phyloP scores from a whole-genome alignment of 768 basidiomycete species.

The Leucosporidium creatinivorum region DNA sequence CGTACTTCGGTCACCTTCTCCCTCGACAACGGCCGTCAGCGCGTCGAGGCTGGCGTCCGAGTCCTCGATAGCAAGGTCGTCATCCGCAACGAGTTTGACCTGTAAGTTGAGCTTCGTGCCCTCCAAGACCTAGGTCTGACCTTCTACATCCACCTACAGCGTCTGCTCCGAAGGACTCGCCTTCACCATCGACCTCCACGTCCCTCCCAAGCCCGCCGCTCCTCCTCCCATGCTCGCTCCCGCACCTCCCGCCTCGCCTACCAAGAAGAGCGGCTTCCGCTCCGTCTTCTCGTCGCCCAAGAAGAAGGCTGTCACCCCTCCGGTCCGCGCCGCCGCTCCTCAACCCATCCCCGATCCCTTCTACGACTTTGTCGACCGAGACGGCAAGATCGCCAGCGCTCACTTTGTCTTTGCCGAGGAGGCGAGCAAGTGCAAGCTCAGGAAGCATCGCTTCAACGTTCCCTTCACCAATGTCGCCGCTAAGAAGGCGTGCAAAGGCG shows the following conservation, averaged over 20 bases:
- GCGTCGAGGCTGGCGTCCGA: constrained; percentile 64
- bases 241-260: constrained; percentile 62
- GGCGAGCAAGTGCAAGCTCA: constrained; percentile 70
- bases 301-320: constrained; percentile 39
- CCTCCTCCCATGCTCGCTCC: constrained; percentile 40
- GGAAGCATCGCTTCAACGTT: constrained; percentile 71
- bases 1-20: constrained; percentile 72
- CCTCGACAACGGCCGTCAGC: constrained; percentile 93
- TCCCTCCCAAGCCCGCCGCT: constrained; percentile 51
- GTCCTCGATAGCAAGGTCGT: constrained; percentile 51
- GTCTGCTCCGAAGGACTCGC: constrained; percentile 92
- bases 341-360: constrained; percentile 59
- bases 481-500: constrained; percentile 49
- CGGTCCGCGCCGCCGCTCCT: constrained; percentile 36
- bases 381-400: constrained; percentile 79
- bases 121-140: background rate
- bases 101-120: constrained; percentile 51
- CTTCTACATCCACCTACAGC: constrained; percentile 43
- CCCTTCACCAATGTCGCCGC: constrained; percentile 42
- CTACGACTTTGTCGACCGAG: constrained; percentile 70
- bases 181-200: constrained; percentile 81
- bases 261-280: constrained; percentile 46
- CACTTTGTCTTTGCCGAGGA: constrained; percentile 86
- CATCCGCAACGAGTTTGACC: constrained; percentile 83
- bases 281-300: constrained; percentile 45